Evolutionary conservation across 306 rosid genomes (phyloP), one percentile per base, ranked within the genome.

Genomic region (Quercus ilex): DNA sequence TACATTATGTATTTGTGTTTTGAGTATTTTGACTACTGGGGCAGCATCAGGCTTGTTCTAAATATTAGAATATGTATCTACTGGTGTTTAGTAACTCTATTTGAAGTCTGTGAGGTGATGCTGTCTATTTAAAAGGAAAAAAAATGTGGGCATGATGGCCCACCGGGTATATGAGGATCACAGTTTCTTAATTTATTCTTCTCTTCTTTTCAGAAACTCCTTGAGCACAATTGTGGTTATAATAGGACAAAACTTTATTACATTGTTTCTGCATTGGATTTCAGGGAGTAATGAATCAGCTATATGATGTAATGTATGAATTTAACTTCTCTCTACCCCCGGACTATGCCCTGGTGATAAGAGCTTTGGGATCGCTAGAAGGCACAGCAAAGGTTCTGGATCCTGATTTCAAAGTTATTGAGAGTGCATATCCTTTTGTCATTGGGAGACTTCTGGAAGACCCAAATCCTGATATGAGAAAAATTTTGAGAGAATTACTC

Each of bases 391-490:
- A 95, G 82, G 90, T 69, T 84, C 91, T 95, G 70, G 97, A 95
- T 91, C 98, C 97, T 83, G 90, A 80, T 75, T 95, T 95, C 77
- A 91, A 95, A 82, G 98, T 95, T 69, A 81, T 95, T 58, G 96
- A 91, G 89, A 93, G 99, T 82, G 92, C 99, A 59, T 93, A 90
- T 80, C 98, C 98, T 74, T 95, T 89, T 87, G 96, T 95, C 77
- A 87, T 93, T 13, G 98, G 99, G 70, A 93, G 98, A 84, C 96
- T 95, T 78, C 85, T 95, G 82, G 93, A 89, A 68, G 99, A 95
- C 78, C 98, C 99, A 74, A 87, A 88, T 87, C 96, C 96, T 71
- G 99, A 93, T 82, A 95, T 93, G 99, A 92, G 99, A 89, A 93
- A 71, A 90, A 95, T 95, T 83, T 85, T 95, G 84, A 88, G 98